These are phyloP conservation scores for Mucor sp. DNA, from an alignment of 371 early-diverging fungal species.

Conservation along the genomic window DNA sequence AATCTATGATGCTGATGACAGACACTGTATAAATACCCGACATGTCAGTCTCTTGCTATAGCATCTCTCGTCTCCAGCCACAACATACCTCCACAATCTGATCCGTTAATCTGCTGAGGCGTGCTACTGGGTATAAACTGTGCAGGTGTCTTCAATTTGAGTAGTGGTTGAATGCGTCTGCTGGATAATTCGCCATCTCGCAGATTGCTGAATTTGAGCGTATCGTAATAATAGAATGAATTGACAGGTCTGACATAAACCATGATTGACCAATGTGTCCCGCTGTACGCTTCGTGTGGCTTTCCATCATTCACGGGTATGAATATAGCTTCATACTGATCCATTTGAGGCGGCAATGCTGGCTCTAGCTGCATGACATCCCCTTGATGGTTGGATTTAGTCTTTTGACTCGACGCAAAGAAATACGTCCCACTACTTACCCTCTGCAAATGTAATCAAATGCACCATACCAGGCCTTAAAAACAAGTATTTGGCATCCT, in stretches of 20 bases:
- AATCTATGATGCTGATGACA: conserved; percentile 42
- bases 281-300: conserved; percentile 41
- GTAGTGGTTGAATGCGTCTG: conserved; percentile 18
- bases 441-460: conserved; percentile 38
- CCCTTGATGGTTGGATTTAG: not conserved
- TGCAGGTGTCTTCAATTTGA: conserved; percentile 14
- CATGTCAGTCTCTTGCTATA: not conserved
- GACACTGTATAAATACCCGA: conserved; percentile 18
- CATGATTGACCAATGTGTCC: conserved; percentile 55
- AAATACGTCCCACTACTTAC: conserved; percentile 10
- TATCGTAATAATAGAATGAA: conserved; percentile 53
- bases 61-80: not conserved
- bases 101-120: conserved; percentile 53
- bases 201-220: conserved; percentile 35
- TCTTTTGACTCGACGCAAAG: not conserved
- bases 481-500: conserved; percentile 29
- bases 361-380: conserved; percentile 31
- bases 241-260: conserved; percentile 34
- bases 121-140: conserved; percentile 34
- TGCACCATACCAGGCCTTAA: conserved; percentile 44
- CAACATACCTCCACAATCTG: conserved; percentile 51
- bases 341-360: conserved; percentile 38
- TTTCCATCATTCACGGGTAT: conserved; percentile 52
- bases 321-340: conserved; percentile 33
- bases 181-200: conserved; percentile 27